A percentile compares a stretch with the other conserved stretches of the same genome.
Evolutionary conservation across 768 basidiomycete species (phyloP).

Genomic region (Amanita subjunquillea): DNA sequence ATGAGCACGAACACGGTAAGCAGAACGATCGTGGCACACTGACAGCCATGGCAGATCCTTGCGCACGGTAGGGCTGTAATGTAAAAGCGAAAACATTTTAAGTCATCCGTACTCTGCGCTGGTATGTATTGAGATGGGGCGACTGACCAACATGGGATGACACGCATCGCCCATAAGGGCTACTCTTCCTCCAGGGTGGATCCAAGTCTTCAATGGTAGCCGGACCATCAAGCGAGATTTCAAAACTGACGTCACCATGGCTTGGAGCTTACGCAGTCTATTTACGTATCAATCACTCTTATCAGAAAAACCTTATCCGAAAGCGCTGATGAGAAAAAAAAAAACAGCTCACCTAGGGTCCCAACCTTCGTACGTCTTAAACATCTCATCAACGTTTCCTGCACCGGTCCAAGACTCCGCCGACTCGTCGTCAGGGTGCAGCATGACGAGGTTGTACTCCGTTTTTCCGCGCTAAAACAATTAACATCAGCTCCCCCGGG

Average conservation of each 20-base stretch:
- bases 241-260: slow-evolving; percentile 33
- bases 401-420: slow-evolving; percentile 35
- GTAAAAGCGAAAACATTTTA: background rate
- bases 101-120: background rate
- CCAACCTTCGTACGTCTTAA: slow-evolving; percentile 34
- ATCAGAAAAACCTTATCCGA: background rate
- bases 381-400: slow-evolving; percentile 35
- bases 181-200: slow-evolving; percentile 32
- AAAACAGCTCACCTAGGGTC: slow-evolving; percentile 29
- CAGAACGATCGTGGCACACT: slow-evolving; percentile 1
- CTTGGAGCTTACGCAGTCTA: slow-evolving; percentile 35
- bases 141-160: slow-evolving; percentile 47
- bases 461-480: slow-evolving; percentile 21
- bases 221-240: slow-evolving; percentile 41
- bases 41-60: slow-evolving; percentile 47
- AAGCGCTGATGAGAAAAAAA: too few species aligned
- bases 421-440: slow-evolving; percentile 26
- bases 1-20: background rate
- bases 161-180: slow-evolving; percentile 44
- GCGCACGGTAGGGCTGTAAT: slow-evolving; percentile 42
- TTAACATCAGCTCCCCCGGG: too few species aligned
- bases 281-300: background rate
- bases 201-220: slow-evolving; percentile 35
- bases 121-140: background rate
- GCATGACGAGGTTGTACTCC: slow-evolving; percentile 35